phyloP scores from a whole-genome alignment of 2,329 filamentous ascomycete genomes.

The Drechslerella stenobrocha region DNA sequence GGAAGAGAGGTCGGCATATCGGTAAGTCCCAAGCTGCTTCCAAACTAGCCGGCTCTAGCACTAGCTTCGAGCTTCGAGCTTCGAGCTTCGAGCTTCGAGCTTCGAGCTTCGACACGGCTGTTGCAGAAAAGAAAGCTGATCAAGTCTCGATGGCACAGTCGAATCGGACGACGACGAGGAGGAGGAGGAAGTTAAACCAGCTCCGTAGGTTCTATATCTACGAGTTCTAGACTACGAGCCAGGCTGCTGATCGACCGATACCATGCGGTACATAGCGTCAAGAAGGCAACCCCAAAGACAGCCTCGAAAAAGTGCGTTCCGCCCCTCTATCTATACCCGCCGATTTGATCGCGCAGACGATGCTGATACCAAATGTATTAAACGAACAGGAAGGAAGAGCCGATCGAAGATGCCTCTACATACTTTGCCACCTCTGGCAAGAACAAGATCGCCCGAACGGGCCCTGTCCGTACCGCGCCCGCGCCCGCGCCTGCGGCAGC shows the following conservation, averaged over 20 bases:
- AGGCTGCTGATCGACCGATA: not conserved
- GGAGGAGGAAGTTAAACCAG: conserved; percentile 54
- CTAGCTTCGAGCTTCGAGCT: not conserved
- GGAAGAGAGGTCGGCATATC: conserved; percentile 32
- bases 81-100: too few relatives aligned
- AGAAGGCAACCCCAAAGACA: conserved; percentile 56
- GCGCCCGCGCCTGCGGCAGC: conserved; percentile 50
- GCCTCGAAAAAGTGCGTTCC: conserved; percentile 29
- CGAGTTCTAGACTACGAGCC: not conserved
- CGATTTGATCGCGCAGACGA: too few relatives aligned
- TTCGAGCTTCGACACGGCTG: too few relatives aligned
- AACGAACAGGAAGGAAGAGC: conserved; percentile 60
- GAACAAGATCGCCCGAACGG: conserved; percentile 62
- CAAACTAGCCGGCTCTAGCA: not conserved
- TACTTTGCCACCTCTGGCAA: conserved; percentile 65
- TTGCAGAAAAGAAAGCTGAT: conserved; percentile 7
- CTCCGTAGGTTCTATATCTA: conserved; percentile 21
- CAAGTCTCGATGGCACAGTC: conserved; percentile 49
- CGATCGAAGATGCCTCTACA: conserved; percentile 62
- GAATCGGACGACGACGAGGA: conserved; percentile 56
- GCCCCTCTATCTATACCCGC: too few relatives aligned
- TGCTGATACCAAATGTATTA: too few relatives aligned
- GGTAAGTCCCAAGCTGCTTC: conserved; percentile 18
- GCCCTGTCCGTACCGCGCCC: conserved; percentile 53
- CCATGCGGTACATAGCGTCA: conserved; percentile 51